A percentile compares a stretch with the other conserved stretches of the same genome.
phyloP scores from a whole-genome alignment of 352 stramenopile genomes.

The Globisporangium radiosum region DNA sequence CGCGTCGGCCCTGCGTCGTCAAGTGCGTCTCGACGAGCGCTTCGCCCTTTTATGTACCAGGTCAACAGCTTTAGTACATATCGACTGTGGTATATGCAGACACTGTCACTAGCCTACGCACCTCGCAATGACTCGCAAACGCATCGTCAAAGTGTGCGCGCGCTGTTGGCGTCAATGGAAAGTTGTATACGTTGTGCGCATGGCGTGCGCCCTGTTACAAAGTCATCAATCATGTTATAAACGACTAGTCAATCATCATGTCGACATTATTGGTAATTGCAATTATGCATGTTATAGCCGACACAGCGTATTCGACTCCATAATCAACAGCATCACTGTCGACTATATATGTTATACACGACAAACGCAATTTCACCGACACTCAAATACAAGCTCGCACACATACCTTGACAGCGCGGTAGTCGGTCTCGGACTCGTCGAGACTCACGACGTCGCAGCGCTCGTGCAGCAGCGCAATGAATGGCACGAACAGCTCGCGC shows the following conservation, averaged over 20 bases:
- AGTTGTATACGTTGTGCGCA: constrained; percentile 70
- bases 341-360: no score
- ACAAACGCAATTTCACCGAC: neutral
- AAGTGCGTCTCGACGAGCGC: constrained; percentile 39
- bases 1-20: constrained; percentile 60
- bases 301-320: no score
- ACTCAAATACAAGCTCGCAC: neutral
- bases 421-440: constrained; percentile 75
- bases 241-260: no score
- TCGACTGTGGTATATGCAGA: neutral
- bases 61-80: neutral
- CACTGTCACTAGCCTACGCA: constrained; percentile 7
- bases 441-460: constrained; percentile 84
- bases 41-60: constrained; percentile 20
- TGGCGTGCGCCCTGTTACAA: constrained; percentile 26
- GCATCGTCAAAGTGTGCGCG: constrained; percentile 59
- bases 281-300: no score
- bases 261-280: no score
- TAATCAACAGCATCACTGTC: no score
- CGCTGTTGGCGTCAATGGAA: constrained; percentile 37
- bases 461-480: constrained; percentile 90
- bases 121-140: constrained; percentile 50
- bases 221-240: neutral
- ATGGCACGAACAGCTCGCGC: constrained; percentile 93
- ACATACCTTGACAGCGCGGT: constrained; percentile 61